phyloP scores from a whole-genome alignment of 768 basidiomycete species.

The Gyrodon lividus region DNA sequence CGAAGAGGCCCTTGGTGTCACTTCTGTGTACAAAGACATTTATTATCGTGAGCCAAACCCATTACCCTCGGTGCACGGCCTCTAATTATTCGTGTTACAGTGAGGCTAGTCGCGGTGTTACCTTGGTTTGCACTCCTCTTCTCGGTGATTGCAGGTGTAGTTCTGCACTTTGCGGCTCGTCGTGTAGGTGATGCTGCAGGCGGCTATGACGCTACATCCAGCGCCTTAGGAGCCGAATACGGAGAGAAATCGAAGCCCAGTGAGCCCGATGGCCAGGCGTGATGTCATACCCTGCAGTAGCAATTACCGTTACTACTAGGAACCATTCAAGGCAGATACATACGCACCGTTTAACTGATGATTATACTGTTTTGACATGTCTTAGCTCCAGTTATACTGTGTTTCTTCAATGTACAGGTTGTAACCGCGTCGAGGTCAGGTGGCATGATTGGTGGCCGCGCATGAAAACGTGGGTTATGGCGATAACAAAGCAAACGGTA shows the following conservation, averaged over 20 bases:
- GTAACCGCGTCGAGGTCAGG: too few species aligned
- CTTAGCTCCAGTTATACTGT: too few species aligned
- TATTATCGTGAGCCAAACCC: slow-evolving; percentile 42
- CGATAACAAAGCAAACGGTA: too few species aligned
- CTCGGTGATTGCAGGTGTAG: slow-evolving; percentile 34
- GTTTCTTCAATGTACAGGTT: too few species aligned
- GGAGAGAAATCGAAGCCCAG: not conserved
- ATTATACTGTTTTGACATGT: too few species aligned
- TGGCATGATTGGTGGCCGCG: too few species aligned
- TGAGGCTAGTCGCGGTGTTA: slow-evolving; percentile 47
- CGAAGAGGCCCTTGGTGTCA: slow-evolving; percentile 38
- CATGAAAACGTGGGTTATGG: too few species aligned
- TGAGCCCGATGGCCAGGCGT: not conserved
- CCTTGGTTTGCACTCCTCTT: slow-evolving; percentile 53
- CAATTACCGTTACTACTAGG: too few species aligned
- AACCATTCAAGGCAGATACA: too few species aligned
- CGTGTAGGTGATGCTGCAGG: not conserved
- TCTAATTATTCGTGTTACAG: slow-evolving; percentile 28
- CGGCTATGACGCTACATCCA: not conserved
- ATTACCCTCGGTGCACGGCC: not conserved
- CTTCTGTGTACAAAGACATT: slow-evolving; percentile 44
- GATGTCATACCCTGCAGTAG: not conserved
- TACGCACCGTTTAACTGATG: too few species aligned
- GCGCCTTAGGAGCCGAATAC: not conserved
- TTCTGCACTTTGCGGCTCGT: slow-evolving; percentile 34